Evolutionary conservation across 768 basidiomycete genomes (phyloP), one percentile per base, ranked within the genome.

Genomic region (Tylopilus balloui): DNA sequence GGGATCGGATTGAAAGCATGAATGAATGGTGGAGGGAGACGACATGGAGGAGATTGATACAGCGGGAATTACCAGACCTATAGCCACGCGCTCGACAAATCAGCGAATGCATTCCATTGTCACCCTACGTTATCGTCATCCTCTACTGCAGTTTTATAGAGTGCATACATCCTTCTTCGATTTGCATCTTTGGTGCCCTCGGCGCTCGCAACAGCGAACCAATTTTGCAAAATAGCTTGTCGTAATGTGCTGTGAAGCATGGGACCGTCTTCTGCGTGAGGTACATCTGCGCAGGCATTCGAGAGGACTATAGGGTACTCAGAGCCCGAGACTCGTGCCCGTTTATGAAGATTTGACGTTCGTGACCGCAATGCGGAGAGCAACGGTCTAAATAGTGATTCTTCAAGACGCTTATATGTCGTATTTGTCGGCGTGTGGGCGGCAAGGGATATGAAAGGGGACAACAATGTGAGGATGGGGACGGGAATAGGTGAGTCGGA

Each of bases 1-100:
- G 92, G 85, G 86, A 86, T 34, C 76, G 84, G 36, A 84, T 95
- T 29, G 79, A 86, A 54, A 73, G 75, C 44, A 87, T 92, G 84
- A 81, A 86, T 17, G 89, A 91, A 34, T 91, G 88, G 90, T 94
- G 92, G 92, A 90, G 81, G 62, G 89, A 92, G 60, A 88, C 81
- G 53, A 94, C 91, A 42, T 95, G 91, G 90, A 81, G 74, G 32
- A 73, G 92, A 51, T 69, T 94, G 47, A 80, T 90, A 59, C 82
- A 84, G 55, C 75, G 92, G 63, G 91, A 94, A 67, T 68, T 93
- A 47, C 91, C 91, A n/a, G 92, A 93, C 69, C 44, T 79, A 57
- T 65, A 62, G 34, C 34, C 45, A 51, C 31, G 7, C 28, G 17
- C 29, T 19, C 31, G 29, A 48, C 35, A 45, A 14, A 28, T 21